Conservation (phyloP, 352 stramenopile species). For the Globisporangium middletonii region DNA sequence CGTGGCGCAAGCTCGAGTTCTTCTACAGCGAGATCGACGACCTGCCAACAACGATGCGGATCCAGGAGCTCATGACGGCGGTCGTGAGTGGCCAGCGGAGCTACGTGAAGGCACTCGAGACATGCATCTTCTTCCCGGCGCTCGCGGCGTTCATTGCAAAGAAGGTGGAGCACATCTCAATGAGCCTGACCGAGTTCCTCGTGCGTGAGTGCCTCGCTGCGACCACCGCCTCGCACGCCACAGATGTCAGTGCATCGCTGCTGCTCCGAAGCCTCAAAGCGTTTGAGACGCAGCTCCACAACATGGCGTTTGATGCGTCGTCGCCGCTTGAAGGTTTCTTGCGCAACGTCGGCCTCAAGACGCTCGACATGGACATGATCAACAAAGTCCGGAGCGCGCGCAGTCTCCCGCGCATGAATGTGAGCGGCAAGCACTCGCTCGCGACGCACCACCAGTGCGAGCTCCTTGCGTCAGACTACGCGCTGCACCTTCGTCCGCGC, state of each 20-base stretch:
- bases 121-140: conserved; percentile 11
- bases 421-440: conserved; percentile 13
- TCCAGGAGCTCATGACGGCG: conserved; percentile 8
- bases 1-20: conserved; percentile 12
- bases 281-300: conserved; percentile 1
- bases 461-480: conserved; percentile 12
- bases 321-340: conserved; percentile 11
- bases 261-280: not conserved
- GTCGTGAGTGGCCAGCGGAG: conserved; percentile 9
- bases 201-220: not conserved
- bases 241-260: not conserved
- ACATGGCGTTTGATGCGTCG: not conserved
- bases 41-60: not conserved
- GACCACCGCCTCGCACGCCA: not conserved
- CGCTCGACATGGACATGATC: conserved; percentile 14
- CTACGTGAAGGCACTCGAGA: conserved; percentile 8
- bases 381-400: conserved; percentile 11
- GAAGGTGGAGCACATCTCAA: conserved; percentile 11
- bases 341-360: conserved; percentile 12
- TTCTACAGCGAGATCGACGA: conserved; percentile 13
- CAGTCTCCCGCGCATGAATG: conserved; percentile 5
- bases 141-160: conserved; percentile 8
- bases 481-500: conserved; percentile 9
- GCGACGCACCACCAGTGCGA: conserved; percentile 10
- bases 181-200: conserved; percentile 5